A percentile compares a stretch with the other conserved stretches of the same genome.
phyloP scores from a whole-genome alignment of 2,329 filamentous ascomycete species.

The Beauveria asiatica region DNA sequence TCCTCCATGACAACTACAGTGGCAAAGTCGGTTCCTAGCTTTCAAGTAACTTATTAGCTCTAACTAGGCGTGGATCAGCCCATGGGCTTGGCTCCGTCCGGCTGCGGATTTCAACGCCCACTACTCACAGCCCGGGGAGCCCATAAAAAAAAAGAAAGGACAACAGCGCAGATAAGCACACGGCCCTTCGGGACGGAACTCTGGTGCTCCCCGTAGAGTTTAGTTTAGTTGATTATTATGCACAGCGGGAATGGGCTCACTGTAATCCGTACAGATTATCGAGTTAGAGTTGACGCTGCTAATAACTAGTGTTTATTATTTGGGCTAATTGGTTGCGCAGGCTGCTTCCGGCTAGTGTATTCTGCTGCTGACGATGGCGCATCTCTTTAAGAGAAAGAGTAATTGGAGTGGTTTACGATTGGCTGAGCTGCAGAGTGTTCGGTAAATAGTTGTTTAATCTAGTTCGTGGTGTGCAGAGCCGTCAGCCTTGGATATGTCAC shows the following conservation, averaged over 20 bases:
- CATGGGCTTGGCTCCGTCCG: background rate
- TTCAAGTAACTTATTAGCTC: background rate
- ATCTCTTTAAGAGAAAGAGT: background rate
- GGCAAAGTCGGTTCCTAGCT: background rate
- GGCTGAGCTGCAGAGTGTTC: too few species aligned
- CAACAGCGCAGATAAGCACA: background rate
- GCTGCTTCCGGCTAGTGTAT: slow-evolving; percentile 7
- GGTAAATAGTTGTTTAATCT: too few species aligned
- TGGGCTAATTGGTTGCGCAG: background rate
- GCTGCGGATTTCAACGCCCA: background rate
- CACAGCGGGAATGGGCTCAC: background rate
- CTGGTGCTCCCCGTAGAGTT: background rate
- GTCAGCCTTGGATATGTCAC: background rate
- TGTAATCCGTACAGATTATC: background rate
- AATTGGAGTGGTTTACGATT: too few species aligned
- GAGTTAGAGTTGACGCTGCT: slow-evolving; percentile 2
- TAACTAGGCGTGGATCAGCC: slow-evolving; percentile 1
- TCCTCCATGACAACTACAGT: slow-evolving; percentile 8
- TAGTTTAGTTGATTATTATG: background rate
- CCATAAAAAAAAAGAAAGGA: background rate
- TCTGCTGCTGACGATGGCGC: background rate
- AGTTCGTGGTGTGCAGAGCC: background rate
- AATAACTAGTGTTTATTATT: background rate
- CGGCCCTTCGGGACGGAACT: slow-evolving; percentile 5
- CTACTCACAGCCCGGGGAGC: background rate